A percentile compares a stretch with the other conserved stretches of the same genome.
Evolutionary conservation across 495 filamentous ascomycete species (phyloP).

Genomic region (Amniculicola lignicola): DNA sequence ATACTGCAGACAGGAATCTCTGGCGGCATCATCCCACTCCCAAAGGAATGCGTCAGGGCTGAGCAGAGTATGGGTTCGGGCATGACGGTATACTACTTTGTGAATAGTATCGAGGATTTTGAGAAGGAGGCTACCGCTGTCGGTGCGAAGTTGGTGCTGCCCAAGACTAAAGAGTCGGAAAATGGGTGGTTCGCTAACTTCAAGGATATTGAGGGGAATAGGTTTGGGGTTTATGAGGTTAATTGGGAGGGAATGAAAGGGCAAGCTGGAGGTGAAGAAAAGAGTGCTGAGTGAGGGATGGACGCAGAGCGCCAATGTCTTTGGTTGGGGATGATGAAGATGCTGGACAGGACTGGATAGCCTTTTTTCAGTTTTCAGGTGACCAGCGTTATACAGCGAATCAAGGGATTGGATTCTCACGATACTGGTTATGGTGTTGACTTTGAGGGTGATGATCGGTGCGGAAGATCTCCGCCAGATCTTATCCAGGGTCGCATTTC

Average conservation of each 20-base stretch:
- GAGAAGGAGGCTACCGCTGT: constrained; percentile 13
- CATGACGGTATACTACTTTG: constrained; percentile 25
- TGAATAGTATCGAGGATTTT: constrained; percentile 21
- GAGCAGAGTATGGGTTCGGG: constrained; percentile 24
- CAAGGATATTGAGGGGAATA: constrained; percentile 27
- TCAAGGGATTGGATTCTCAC: too few relatives aligned
- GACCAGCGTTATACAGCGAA: background rate
- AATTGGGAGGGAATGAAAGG: background rate
- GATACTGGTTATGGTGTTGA: too few relatives aligned
- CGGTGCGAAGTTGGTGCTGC: constrained; percentile 14
- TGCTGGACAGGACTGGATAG: background rate
- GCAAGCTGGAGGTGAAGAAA: background rate
- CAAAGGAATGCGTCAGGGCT: constrained; percentile 6
- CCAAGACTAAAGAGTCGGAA: constrained; percentile 12
- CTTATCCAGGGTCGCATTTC: constrained; percentile 19
- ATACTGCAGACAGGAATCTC: constrained; percentile 6
- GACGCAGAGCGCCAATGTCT: too few relatives aligned
- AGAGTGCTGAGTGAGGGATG: background rate
- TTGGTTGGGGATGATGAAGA: too few relatives aligned
- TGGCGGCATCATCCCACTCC: constrained; percentile 27
- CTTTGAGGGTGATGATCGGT: too few relatives aligned
- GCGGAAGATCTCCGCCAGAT: constrained; percentile 14
- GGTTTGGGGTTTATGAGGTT: constrained; percentile 26
- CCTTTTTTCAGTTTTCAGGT: background rate
- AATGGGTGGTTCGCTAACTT: constrained; percentile 31